phyloP scores from a whole-genome alignment of 2,329 filamentous ascomycete genomes.

The Sphaceloma murrayae region DNA sequence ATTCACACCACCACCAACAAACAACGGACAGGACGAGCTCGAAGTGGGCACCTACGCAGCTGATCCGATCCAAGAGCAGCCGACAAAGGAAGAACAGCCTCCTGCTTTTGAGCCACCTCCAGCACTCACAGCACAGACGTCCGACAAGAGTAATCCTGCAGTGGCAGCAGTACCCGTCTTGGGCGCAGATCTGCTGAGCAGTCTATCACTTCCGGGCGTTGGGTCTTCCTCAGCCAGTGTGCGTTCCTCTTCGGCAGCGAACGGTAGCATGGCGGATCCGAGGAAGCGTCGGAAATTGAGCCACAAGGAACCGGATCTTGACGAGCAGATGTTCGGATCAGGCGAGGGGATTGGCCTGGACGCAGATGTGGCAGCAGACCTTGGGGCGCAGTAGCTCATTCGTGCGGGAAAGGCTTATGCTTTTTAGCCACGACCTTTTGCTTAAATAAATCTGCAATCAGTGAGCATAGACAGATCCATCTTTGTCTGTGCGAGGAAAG shows the following conservation, averaged over 20 bases:
- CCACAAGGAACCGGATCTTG: slow-evolving; percentile 24
- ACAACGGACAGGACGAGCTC: slow-evolving; percentile 18
- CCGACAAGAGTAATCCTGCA: background rate
- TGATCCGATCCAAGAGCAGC: slow-evolving; percentile 23
- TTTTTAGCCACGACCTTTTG: no score
- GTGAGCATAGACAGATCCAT: no score
- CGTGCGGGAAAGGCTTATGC: background rate
- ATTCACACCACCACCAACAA: slow-evolving; percentile 55
- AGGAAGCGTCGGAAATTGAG: slow-evolving; percentile 30
- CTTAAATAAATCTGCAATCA: no score
- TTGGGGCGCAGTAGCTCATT: slow-evolving; percentile 14
- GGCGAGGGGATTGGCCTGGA: slow-evolving; percentile 19
- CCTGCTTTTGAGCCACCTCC: slow-evolving; percentile 24
- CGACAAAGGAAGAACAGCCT: slow-evolving; percentile 25
- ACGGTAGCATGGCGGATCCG: slow-evolving; percentile 22
- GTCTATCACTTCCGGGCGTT: slow-evolving; percentile 22
- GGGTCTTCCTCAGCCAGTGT: no score
- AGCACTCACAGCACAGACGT: slow-evolving; percentile 17
- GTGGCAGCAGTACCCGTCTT: slow-evolving; percentile 6
- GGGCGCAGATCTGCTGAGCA: slow-evolving; percentile 25
- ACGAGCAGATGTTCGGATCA: slow-evolving; percentile 26
- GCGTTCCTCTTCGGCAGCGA: slow-evolving; percentile 22
- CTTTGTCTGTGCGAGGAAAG: no score
- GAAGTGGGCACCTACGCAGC: slow-evolving; percentile 18
- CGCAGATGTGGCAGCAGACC: slow-evolving; percentile 19